Evolutionary conservation across 164 flowering plant species (phyloP), one percentile per base, ranked within the genome.

Genomic region (Tetrastigma voinierianum): DNA sequence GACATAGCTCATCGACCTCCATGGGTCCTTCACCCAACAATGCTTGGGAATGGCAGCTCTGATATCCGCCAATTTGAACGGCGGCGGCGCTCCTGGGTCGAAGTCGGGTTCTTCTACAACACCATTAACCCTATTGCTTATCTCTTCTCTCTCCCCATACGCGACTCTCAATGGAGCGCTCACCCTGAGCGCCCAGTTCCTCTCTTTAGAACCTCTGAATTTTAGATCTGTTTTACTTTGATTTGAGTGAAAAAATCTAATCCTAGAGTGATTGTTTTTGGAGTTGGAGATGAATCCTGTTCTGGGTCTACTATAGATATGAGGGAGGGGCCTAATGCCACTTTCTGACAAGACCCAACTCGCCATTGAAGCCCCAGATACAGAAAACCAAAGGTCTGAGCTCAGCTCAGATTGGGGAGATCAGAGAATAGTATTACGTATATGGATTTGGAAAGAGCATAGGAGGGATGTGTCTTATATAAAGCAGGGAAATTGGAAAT

Each of bases 11-110:
- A 91, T 74, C 1, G 97, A 91, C 67, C 74, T 75, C 97, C 86
- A 86, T 12, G 97, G 91, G 62, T 86, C 70, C 80, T 86, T 89
- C 2, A 89, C 87, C 93, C 95, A 91, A 64, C 95, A 89, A 72
- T 89, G 95, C 70, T 83, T 84, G 0, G 97, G 95, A 67, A 91
- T 89, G 17, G 91, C 90, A 0, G 86, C 89, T 67, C 84, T 68
- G 61, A 91, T 71, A 46, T 91, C 87, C 20, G 85, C 76, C 51
- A 91, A 52, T n/a, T 67, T 77, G 56, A 91, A 91, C 21, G 90
- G 91, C 0, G 97, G 97, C 3, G 91, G 84, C 6, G 89, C 80
- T 11, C 81, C 82, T 0, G 88, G 87, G 56, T 86, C 80, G 61
- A 88, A 87, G 7, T 57, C 78, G 12, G 46, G 71, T 11, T 57